Base-by-base conservation (phyloP, 495 filamentous ascomycete genomes). In the Tuber calosporum region DNA sequence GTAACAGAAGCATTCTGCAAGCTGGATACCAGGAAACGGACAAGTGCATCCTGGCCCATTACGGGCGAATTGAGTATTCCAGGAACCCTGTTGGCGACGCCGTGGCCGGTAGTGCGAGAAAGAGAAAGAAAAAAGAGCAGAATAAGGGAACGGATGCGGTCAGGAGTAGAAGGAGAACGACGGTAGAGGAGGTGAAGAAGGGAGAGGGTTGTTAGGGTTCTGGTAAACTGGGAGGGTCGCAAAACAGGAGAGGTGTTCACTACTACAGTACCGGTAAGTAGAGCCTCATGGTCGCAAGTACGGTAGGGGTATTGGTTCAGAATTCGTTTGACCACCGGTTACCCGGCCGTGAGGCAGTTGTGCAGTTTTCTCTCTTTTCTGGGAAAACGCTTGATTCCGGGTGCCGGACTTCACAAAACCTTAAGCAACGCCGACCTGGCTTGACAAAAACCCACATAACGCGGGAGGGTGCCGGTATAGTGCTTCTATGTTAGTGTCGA, bases 231-330 rank as follows among this genome's bases (percentile, higher is more conserved):
- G 30, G 39, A 43, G 37, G 62, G 45, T 34, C 38, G 9, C 26
- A 30, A 45, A 58, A 73, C 68, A 70, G 70, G 76, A 42, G 58
- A 78, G 74, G 76, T 77, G 76, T 77, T 77, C 69, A 77, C 70
- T 78, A 77, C 48, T 43, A n/a, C n/a, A n/a, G n/a, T n/a, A n/a
- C n/a, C n/a, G n/a, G n/a, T n/a, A n/a, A n/a, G n/a, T n/a, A n/a
- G 70, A 17, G 62, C 39, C 39, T 41, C 62, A 67, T 43, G 41
- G 37, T 39, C n/a, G n/a, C n/a, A n/a, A n/a, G n/a, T n/a, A n/a
- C n/a, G n/a, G n/a, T n/a, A n/a, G n/a, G n/a, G n/a, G n/a, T n/a
- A n/a, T n/a, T 0, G 3, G 1, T 62, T 40, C 70, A 68, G 74
- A 70, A 37, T 42, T 37, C 74, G 72, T 78, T 74, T 70, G 40